Evolutionary conservation across 148 eudicot genomes (phyloP).

Genomic region (Silene conica): DNA sequence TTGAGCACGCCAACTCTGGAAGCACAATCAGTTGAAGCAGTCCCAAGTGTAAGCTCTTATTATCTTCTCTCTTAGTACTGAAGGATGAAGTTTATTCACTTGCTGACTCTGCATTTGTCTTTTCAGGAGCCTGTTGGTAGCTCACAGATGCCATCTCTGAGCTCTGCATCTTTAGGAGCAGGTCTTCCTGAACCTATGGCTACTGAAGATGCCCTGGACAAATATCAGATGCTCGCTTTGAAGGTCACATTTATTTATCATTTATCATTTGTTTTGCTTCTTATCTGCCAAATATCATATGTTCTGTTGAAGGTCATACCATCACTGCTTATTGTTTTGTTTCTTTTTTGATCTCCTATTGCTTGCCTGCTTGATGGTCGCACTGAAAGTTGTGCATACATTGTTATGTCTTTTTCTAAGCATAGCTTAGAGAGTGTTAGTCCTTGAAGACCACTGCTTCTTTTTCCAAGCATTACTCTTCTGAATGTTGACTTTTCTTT

Average conservation of each 20-base stretch:
- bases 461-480: background rate
- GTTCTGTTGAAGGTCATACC: constrained; percentile 65
- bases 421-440: background rate
- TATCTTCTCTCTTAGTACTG: background rate
- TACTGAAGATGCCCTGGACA: constrained; percentile 84
- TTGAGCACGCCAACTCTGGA: constrained; percentile 48
- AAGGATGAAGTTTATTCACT: background rate
- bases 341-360: background rate
- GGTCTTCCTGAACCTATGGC: constrained; percentile 60
- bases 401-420: constrained; percentile 3
- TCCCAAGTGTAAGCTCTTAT: constrained; percentile 40
- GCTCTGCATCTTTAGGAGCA: constrained; percentile 41
- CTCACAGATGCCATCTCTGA: constrained; percentile 40
- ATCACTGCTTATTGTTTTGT: background rate
- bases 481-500: background rate
- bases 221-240: constrained; percentile 70
- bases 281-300: constrained; percentile 59
- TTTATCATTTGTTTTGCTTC: no score
- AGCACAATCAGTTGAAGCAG: constrained; percentile 41
- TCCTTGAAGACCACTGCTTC: background rate
- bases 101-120: constrained; percentile 18
- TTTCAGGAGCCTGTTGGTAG: constrained; percentile 56
- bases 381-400: background rate
- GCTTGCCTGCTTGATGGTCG: background rate
- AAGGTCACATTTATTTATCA: constrained; percentile 45